Base-by-base conservation (phyloP, 2,329 filamentous ascomycete genomes). In the Claviceps pusilla region DNA sequence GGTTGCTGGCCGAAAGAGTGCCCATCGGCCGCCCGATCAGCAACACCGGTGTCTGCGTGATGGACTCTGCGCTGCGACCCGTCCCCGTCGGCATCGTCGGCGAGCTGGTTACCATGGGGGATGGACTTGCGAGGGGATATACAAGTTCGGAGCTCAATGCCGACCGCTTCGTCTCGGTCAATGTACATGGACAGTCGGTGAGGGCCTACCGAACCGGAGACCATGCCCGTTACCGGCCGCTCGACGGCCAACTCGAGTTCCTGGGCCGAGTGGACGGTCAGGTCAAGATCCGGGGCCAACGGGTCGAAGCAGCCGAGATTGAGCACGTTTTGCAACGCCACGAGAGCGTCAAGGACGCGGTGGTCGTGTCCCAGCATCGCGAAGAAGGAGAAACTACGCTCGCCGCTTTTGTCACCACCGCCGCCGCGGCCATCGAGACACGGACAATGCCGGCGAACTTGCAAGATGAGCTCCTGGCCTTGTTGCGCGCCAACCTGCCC, bases 401-500 rank as follows among this genome's bases (percentile, higher is more conserved):
- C 24, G 43, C 19, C 4, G 43, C 43, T 19, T 46, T 46, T 3
- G 11, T 46, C 19, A 46, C 43, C 24, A 29, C 43, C 19, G 12
- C 19, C 43, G 24, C 19, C 5, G 9, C 19, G 19, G 19, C 19
- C 19, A 19, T 33, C 31, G 31, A 33, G 31, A 41, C 39, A 41
- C 19, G 9, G 28, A 7, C 1, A 12, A 7, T 46, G 24, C 43
- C 24, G 24, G 24, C 24, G 11, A 11, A 29, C 4, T 29, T 46
- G 10, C 19, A 46, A 1, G n/a, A 51, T 2, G 41, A 51, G 19
- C 48, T 54, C 48, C 11, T 12, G 9, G 31, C 2, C 6, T 24
- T 41, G 35, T 12, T 55, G 43, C 31, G 29, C 19, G 31, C 49
- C 29, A 29, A 3, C 5, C n/a, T 64, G 1, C 61, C 61, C 1